These are phyloP conservation scores for Mycena kentingensis DNA, from an alignment of 768 basidiomycete genomes.

Conservation along the genomic window DNA sequence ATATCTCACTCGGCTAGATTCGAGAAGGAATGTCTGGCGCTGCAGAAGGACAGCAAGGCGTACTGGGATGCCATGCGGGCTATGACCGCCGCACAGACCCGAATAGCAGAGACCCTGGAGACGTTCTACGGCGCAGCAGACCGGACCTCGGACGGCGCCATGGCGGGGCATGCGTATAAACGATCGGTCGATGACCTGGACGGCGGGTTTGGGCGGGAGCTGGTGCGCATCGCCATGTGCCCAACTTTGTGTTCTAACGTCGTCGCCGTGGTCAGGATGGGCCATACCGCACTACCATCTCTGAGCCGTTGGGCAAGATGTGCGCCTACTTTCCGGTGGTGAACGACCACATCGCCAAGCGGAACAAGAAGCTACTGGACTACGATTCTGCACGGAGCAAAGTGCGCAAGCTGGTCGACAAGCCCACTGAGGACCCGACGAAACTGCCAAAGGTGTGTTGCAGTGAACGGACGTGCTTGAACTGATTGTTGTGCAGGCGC, in stretches of 20 bases:
- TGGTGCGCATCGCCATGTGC: conserved; percentile 59
- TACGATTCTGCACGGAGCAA: conserved; percentile 92
- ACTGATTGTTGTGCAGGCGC: conserved; percentile 60
- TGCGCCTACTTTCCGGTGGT: conserved; percentile 92
- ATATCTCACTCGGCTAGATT: conserved; percentile 52
- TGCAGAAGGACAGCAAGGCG: conserved; percentile 94
- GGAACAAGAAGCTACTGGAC: conserved; percentile 98
- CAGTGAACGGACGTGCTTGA: neutral
- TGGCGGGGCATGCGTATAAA: conserved; percentile 97
- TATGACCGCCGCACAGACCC: conserved; percentile 91
- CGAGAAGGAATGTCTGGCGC: conserved; percentile 91
- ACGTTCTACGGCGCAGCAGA: conserved; percentile 89
- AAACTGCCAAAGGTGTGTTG: conserved; percentile 77
- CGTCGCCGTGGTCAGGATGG: conserved; percentile 60
- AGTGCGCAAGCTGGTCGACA: conserved; percentile 86
- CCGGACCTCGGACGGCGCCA: conserved; percentile 85
- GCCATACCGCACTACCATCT: conserved; percentile 91
- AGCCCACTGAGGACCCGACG: conserved; percentile 90
- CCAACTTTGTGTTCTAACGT: neutral
- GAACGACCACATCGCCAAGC: conserved; percentile 91
- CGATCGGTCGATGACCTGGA: conserved; percentile 94
- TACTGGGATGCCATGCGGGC: conserved; percentile 95
- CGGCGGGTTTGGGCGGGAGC: conserved; percentile 75
- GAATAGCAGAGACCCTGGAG: conserved; percentile 92
- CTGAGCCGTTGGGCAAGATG: conserved; percentile 96